A percentile compares a stretch with the other conserved stretches of the same genome.
phyloP scores from a whole-genome alignment of 2,329 filamentous ascomycete species.

The Penicillium sp. region DNA sequence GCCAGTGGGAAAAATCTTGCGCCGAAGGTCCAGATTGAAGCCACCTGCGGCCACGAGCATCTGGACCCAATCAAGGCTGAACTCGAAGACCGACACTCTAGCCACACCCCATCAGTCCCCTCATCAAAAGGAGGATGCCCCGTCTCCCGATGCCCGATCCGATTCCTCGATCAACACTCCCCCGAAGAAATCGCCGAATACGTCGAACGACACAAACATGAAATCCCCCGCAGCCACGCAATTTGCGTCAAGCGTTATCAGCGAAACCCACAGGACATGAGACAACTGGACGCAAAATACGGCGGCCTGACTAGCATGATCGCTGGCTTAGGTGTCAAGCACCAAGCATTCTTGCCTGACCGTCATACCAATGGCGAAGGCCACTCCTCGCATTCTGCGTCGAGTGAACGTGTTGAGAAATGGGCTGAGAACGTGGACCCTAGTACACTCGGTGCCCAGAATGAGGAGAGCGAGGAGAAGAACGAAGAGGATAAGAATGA shows the following conservation, averaged over 20 bases:
- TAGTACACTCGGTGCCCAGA: slow-evolving; percentile 40
- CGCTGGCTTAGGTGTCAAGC: slow-evolving; percentile 79
- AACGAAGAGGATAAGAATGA: slow-evolving; percentile 45
- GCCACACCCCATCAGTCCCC: slow-evolving; percentile 39
- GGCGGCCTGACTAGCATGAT: slow-evolving; percentile 93
- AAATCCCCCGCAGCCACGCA: slow-evolving; percentile 89
- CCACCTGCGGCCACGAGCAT: slow-evolving; percentile 54
- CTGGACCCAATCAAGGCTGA: slow-evolving; percentile 56
- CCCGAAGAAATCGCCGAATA: slow-evolving; percentile 91
- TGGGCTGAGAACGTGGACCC: slow-evolving; percentile 79
- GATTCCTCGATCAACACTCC: slow-evolving; percentile 86
- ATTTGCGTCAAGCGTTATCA: slow-evolving; percentile 89
- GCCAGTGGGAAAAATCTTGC: slow-evolving; percentile 40
- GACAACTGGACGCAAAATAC: slow-evolving; percentile 90
- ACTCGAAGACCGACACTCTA: slow-evolving; percentile 45
- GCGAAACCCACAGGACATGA: slow-evolving; percentile 78
- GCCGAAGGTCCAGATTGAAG: slow-evolving; percentile 42
- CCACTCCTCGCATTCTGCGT: slow-evolving; percentile 39
- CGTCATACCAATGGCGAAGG: slow-evolving; percentile 29
- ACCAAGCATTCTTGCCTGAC: slow-evolving; percentile 78
- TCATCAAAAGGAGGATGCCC: slow-evolving; percentile 63
- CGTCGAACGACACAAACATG: slow-evolving; percentile 92
- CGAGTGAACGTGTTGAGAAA: slow-evolving; percentile 72
- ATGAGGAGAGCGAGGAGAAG: slow-evolving; percentile 19
- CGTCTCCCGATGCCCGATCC: slow-evolving; percentile 77